Conservation (phyloP, 345 rosid genomes). For the Citropsis articulata region DNA sequence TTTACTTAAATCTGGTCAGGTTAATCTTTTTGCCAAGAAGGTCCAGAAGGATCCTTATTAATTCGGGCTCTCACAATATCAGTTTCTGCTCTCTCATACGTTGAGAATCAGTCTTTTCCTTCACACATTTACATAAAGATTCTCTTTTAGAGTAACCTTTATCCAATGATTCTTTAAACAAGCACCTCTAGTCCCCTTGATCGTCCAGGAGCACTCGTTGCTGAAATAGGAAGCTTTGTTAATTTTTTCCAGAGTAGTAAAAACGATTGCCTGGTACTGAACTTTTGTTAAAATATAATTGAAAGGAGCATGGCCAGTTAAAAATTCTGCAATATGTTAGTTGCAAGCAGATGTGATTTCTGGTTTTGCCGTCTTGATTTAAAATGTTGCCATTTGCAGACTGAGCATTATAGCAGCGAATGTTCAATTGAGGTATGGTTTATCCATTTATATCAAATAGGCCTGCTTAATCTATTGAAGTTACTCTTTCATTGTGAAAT, state of each 20-base stretch:
- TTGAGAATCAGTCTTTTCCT: slow-evolving; percentile 12
- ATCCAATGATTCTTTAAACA: background rate
- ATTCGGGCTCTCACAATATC: background rate
- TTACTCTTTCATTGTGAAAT: too few relatives aligned
- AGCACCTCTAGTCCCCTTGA: background rate
- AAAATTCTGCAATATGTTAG: too few relatives aligned
- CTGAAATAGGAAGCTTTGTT: background rate
- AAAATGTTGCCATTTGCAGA: too few relatives aligned
- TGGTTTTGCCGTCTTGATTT: too few relatives aligned
- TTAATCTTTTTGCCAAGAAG: background rate
- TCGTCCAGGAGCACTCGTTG: background rate
- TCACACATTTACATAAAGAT: background rate
- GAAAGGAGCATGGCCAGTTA: background rate
- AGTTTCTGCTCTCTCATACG: slow-evolving; percentile 7
- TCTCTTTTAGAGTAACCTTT: background rate
- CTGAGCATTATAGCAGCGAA: too few relatives aligned
- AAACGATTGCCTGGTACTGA: background rate
- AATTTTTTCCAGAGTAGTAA: background rate
- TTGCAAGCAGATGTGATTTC: too few relatives aligned
- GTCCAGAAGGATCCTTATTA: slow-evolving; percentile 1
- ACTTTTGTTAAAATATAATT: background rate
- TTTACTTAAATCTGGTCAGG: background rate
- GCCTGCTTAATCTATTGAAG: too few relatives aligned
- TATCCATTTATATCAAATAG: too few relatives aligned
- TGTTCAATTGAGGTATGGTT: too few relatives aligned